Base-by-base conservation (phyloP, 108 stramenopile species). In the Chaetoceros muelleri region DNA sequence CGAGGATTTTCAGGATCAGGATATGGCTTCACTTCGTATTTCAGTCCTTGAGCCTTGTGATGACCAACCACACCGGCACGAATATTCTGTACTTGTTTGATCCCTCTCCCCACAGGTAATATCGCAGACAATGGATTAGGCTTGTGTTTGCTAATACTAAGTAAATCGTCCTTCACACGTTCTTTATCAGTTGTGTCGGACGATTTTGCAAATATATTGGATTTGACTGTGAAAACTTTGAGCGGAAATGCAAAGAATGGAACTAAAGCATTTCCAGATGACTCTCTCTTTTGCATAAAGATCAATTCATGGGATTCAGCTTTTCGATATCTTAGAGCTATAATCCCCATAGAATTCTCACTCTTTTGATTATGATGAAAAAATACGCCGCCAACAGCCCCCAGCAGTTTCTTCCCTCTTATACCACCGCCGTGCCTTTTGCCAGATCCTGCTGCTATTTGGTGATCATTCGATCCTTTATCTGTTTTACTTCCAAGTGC, bases 1-100 rank as follows among this genome's bases (percentile, higher is more conserved):
- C 73, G 46, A 3, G 61, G 57, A 29, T 78, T 44, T 17, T 53
- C 23, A 3, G 82, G 82, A 58, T 87, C 82, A 2, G 80, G 78
- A 48, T 70, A 64, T 0, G 86, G 86, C 49, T 65, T 68, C 10
- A 81, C 76, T 26, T 53, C 51, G 30, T 58, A 74, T 60, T 70
- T 40, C 8, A 40, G 5, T 13, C 34, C 34, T 40, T 40, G 34
- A 40, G 34, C 34, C n/a, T 25, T 26, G n/a, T n/a, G n/a, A 7
- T 57, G 25, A 7, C 24, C 7, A n/a, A 19, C 54, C n/a, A 40
- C 13, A 5, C 8, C 5, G 13, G 34, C 34, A 10, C 34, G 5
- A 10, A 40, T 40, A 40, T 40, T 40, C 13, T 40, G 34, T 5
- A 40, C 34, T 40, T 40, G 8, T 13, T 40, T 40, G 8, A 40